Evolutionary conservation across 805 yeast genomes (phyloP).

Genomic region (Saturnispora saitoi): DNA sequence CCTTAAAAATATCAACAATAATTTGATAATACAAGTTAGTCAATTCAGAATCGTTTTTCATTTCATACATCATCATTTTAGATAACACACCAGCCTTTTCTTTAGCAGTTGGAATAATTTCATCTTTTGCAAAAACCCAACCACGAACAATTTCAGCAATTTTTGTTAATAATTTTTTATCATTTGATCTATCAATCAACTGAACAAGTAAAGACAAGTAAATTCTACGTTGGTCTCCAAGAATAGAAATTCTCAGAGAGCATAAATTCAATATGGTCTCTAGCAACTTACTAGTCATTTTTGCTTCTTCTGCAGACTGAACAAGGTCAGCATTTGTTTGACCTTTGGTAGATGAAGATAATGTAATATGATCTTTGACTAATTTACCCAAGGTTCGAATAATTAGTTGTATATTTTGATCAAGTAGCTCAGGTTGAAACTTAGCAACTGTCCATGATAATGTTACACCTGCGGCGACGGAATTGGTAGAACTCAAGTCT

Average conservation of each 20-base stretch:
- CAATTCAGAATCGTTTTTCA: constrained; percentile 71
- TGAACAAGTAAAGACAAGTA: constrained; percentile 83
- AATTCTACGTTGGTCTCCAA: constrained; percentile 90
- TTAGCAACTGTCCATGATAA: constrained; percentile 73
- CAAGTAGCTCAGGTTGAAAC: constrained; percentile 64
- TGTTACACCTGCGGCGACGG: constrained; percentile 82
- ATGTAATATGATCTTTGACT: constrained; percentile 75
- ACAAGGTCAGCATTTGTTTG: constrained; percentile 17
- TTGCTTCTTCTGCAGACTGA: constrained; percentile 54
- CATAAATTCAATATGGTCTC: constrained; percentile 72
- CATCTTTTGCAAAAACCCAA: constrained; percentile 84
- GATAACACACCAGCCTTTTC: constrained; percentile 91
- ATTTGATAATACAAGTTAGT: constrained; percentile 78
- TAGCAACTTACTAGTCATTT: constrained; percentile 66
- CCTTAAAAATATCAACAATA: constrained; percentile 80
- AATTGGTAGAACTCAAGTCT: constrained; percentile 60
- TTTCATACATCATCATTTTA: constrained; percentile 89
- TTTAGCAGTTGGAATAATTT: constrained; percentile 86
- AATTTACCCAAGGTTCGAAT: constrained; percentile 85
- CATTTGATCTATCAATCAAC: constrained; percentile 79
- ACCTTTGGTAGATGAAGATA: constrained; percentile 41
- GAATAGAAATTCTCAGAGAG: constrained; percentile 69
- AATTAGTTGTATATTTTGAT: constrained; percentile 62
- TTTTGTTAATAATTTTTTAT: constrained; percentile 61
- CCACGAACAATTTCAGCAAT: constrained; percentile 70